Evolutionary conservation across 2,329 filamentous ascomycete genomes (phyloP).

Genomic region (Zarea fungicola): DNA sequence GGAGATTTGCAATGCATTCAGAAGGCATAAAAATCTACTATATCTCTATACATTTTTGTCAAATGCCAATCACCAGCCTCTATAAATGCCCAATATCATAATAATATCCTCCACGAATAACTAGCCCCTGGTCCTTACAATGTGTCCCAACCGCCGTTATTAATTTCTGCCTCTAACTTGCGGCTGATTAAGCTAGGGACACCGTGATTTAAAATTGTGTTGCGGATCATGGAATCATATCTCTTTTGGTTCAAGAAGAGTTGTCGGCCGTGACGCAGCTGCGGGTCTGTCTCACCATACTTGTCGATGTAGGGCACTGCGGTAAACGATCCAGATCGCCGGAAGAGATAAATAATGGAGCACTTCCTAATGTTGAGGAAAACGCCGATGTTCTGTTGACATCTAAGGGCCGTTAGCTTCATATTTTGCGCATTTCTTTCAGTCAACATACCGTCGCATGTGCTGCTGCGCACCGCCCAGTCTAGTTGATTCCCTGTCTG

Average conservation of each 20-base stretch:
- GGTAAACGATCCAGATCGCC: conserved; percentile 74
- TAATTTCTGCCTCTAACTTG: conserved; percentile 90
- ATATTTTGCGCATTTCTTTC: neutral
- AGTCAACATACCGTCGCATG: conserved; percentile 64
- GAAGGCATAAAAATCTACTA: neutral
- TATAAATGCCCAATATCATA: neutral
- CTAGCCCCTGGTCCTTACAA: conserved; percentile 23
- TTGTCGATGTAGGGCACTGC: conserved; percentile 91
- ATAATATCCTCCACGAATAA: conserved; percentile 2
- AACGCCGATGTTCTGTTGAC: conserved; percentile 82
- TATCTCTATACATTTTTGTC: neutral
- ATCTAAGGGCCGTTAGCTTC: conserved; percentile 48
- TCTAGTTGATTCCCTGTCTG: conserved; percentile 38
- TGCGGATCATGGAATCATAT: conserved; percentile 82
- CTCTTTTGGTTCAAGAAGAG: conserved; percentile 89
- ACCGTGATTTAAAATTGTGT: conserved; percentile 79
- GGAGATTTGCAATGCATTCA: neutral
- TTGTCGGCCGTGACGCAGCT: conserved; percentile 79
- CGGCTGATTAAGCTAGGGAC: conserved; percentile 85
- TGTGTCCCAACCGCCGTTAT: conserved; percentile 96
- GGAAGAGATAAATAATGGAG: conserved; percentile 81
- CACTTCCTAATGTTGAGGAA: conserved; percentile 98
- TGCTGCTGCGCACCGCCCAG: conserved; percentile 89
- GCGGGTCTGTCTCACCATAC: conserved; percentile 93
- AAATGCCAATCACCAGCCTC: neutral